Base-by-base conservation (phyloP, 176 grass and related monocot genomes). In the Oryza meridionalis region DNA sequence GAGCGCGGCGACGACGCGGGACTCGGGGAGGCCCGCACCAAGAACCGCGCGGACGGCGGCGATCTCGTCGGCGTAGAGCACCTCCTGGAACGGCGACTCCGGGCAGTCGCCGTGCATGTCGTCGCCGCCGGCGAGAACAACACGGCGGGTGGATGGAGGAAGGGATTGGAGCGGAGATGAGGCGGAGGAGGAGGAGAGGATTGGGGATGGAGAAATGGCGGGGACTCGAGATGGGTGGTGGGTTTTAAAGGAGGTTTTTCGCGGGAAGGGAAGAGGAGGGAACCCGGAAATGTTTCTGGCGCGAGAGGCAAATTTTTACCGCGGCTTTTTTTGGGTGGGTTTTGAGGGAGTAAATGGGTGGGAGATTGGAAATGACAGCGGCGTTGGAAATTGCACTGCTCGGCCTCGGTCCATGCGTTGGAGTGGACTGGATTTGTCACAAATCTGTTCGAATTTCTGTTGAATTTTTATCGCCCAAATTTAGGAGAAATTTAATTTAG, bases 41-140 rank as follows among this genome's bases (percentile, higher is more conserved):
- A 97, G 86, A 17, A 94, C 84, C 13, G 81, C 85, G 84, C 88
- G 86, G 40, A 97, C 81, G 46, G 80, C 67, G 17, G 72, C 76
- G 33, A 97, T 82, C 84, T 91, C 95, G 19, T 81, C 86, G 47
- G 86, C 75, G 78, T 94, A 85, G 82, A 94, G 88, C 27, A 75
- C 77, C 45, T 17, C n/a, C 61, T 87, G 90, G 7, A 78, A 73
- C 0, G 82, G 87, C 45, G 80, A 32, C 53, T 86, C 83, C 0
- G 55, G 51, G 82, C 66, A 85, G 33, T 21, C 87, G 45, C 22
- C 79, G 26, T 3, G n/a, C 81, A 84, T 90, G 64, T 76, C 68
- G 9, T 22, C 2, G 65, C 27, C 5, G 61, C 70, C 70, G 47
- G 25, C 62, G 72, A 46, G 19, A 31, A 35, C 3, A 61, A 22